These are phyloP conservation scores for Aspergillus ostianus DNA, from an alignment of 495 filamentous ascomycete species.

Conservation along the genomic window DNA sequence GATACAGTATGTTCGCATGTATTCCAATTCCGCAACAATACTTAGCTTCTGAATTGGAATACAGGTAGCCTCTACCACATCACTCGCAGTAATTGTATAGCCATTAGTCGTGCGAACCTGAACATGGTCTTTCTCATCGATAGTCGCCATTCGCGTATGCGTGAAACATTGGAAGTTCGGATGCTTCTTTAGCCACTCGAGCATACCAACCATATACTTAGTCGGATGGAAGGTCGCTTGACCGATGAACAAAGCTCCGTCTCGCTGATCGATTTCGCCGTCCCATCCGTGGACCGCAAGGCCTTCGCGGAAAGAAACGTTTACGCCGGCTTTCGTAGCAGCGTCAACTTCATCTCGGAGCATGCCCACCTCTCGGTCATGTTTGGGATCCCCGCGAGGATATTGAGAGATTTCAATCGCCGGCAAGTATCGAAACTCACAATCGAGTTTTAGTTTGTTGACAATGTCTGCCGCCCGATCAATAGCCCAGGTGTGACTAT, in stretches of 20 bases:
- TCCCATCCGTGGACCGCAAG: constrained; percentile 44
- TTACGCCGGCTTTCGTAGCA: constrained; percentile 41
- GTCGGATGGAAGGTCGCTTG: constrained; percentile 62
- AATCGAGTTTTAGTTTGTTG: constrained; percentile 48
- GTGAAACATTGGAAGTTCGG: constrained; percentile 54
- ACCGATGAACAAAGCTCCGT: constrained; percentile 41
- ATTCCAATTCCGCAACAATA: constrained; percentile 50
- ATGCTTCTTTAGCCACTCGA: constrained; percentile 49
- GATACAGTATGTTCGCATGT: constrained; percentile 56
- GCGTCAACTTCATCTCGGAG: constrained; percentile 42
- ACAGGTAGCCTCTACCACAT: constrained; percentile 54
- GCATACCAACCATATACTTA: constrained; percentile 49
- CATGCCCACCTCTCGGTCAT: constrained; percentile 37
- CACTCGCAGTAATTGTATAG: constrained; percentile 43
- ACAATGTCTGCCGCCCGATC: constrained; percentile 49
- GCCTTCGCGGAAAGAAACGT: constrained; percentile 37
- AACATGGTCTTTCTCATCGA: constrained; percentile 45
- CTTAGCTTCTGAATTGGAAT: constrained; percentile 55
- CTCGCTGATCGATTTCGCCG: constrained; percentile 49
- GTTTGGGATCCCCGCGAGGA: constrained; percentile 30
- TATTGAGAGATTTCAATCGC: constrained; percentile 46
- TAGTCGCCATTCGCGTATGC: constrained; percentile 44
- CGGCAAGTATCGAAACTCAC: constrained; percentile 51
- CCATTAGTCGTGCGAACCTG: constrained; percentile 44
- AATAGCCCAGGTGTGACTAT: constrained; percentile 55